Evolutionary conservation across 306 rosid genomes (phyloP).

Genomic region (Sicyos baderoa): DNA sequence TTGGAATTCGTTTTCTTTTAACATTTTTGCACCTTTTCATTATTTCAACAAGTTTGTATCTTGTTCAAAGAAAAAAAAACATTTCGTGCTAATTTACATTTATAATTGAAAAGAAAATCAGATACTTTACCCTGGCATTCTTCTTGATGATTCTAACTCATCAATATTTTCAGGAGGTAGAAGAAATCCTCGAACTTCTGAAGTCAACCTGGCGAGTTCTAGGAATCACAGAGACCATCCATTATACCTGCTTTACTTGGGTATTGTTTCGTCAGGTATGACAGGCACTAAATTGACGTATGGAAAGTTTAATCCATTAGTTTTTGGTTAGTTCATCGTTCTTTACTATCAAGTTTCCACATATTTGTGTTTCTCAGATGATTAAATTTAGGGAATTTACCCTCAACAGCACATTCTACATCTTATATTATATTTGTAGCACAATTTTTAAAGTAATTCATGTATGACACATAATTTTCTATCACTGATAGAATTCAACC

Average conservation of each 20-base stretch:
- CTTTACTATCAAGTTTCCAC: not conserved
- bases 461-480: no score
- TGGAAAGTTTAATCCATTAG: slow-evolving; percentile 1
- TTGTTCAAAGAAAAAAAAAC: not conserved
- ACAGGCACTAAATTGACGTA: slow-evolving; percentile 13
- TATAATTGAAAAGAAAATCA: slow-evolving; percentile 1
- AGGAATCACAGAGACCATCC: slow-evolving; percentile 94
- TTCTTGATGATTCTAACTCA: not conserved
- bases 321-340: not conserved
- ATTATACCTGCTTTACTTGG: slow-evolving; percentile 91
- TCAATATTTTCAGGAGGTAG: slow-evolving; percentile 74
- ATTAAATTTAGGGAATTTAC: no score
- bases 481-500: no score
- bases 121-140: not conserved
- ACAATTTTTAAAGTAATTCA: no score
- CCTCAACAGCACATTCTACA: no score
- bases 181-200: slow-evolving; percentile 88
- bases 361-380: not conserved
- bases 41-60: not conserved
- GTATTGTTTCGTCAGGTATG: slow-evolving; percentile 91
- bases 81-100: not conserved
- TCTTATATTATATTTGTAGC: no score
- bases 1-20: not conserved
- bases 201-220: slow-evolving; percentile 98
- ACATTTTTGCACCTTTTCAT: not conserved